Conservation (phyloP, 2,329 filamentous ascomycete species). For the Aspergillus niger region DNA sequence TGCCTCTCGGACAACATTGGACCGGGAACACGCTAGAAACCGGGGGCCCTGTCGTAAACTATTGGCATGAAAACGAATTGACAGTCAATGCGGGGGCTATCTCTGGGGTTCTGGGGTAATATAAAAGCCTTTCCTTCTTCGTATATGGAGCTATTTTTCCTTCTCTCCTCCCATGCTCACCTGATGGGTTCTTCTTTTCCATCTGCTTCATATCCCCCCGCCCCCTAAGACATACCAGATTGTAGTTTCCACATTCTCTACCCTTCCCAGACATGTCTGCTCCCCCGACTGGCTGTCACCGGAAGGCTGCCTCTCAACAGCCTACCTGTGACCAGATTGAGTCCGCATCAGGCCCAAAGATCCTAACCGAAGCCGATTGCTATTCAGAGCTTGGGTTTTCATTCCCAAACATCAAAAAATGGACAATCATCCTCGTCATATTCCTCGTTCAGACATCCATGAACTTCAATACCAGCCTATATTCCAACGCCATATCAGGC, state of each 20-base stretch:
- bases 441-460: conserved; percentile 74
- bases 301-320: background rate
- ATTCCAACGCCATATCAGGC: conserved; percentile 67
- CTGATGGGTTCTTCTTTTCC: background rate
- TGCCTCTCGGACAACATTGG: background rate
- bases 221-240: background rate
- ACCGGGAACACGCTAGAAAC: background rate
- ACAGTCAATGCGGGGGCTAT: background rate
- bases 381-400: conserved; percentile 67
- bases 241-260: too few species aligned
- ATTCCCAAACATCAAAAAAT: conserved; percentile 66
- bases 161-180: background rate
- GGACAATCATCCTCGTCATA: conserved; percentile 71
- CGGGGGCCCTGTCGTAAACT: background rate
- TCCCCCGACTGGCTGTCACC: background rate
- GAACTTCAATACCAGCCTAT: conserved; percentile 77
- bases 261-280: background rate
- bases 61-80: background rate
- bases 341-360: background rate
- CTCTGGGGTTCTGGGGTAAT: background rate
- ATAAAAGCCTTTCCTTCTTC: background rate
- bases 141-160: background rate
- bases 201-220: too few species aligned
- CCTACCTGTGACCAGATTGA: background rate
- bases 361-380: conserved; percentile 60